Percentiles rank a stretch among this genome's conserved stretches.
Evolutionary conservation across 768 basidiomycete species (phyloP).

Genomic region (Xerocomellus intermedius): DNA sequence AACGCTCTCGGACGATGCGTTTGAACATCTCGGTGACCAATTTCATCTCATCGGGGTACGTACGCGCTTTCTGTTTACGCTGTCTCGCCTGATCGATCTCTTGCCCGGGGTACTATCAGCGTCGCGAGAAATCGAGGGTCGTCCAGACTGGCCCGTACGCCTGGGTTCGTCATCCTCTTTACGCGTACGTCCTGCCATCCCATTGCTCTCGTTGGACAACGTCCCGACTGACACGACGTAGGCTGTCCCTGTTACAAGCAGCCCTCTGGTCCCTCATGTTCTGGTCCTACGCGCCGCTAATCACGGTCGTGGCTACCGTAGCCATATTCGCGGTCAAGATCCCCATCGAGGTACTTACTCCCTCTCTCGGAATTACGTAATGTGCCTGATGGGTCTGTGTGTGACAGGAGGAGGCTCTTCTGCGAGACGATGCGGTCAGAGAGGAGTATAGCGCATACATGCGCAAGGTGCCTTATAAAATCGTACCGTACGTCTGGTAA

Average conservation of each 20-base stretch:
- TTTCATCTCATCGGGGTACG: constrained; percentile 7
- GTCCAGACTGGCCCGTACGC: constrained; percentile 16
- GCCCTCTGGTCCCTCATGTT: background rate
- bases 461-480: constrained; percentile 10
- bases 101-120: background rate
- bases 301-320: background rate
- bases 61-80: no score
- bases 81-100: no score
- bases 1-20: background rate
- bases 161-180: background rate
- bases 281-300: constrained; percentile 12
- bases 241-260: background rate
- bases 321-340: constrained; percentile 1
- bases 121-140: constrained; percentile 11
- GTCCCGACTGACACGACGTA: background rate
- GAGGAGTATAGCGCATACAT: constrained; percentile 13
- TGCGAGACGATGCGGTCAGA: background rate
- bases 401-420: constrained; percentile 7
- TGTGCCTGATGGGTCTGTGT: background rate
- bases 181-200: background rate
- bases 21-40: constrained; percentile 6
- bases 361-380: no score
- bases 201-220: background rate
- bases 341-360: constrained; percentile 1
- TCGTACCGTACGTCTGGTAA: constrained; percentile 13